Evolutionary conservation across 2,329 filamentous ascomycete species (phyloP), one percentile per base, ranked within the genome.

Genomic region (Aureobasidium uvarum): DNA sequence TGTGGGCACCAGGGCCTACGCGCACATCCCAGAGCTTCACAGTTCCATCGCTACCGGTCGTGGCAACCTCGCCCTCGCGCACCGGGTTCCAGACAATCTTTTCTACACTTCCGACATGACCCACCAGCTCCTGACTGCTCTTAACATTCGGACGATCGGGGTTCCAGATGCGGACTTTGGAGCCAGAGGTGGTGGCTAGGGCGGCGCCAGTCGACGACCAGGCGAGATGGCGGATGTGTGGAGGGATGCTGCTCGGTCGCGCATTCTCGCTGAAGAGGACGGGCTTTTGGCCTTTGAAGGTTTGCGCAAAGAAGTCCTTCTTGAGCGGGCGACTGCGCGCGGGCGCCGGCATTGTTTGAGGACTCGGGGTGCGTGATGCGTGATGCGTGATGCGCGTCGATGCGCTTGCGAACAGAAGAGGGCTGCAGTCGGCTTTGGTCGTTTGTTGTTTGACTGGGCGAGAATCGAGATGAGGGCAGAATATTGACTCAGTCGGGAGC

Each of bases 181-280:
- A 88, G 28, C 83, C 80, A 6, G 89, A 85, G 3, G 92, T 92
- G 0, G 93, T 96, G 0, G 94, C 94, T 67, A 98, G 87, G 67
- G 95, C 81, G 10, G 86, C 89, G 39, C 94, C 92, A 0, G 91
- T 81, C 0, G 93, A 91, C 69, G 94, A 96, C 94, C 94, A 98
- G 45, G 90, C 88, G 69, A 98, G 66, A 48, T 69, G 71, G 46
- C 68, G 72, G 66, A 74, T 72, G 45, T 71, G 72, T 33, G 73
- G 72, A 18, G 71, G 66, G 25, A 74, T 70, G 10, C 72, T 70
- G 28, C 71, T 72, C 7, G 72, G 71, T 0, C 75, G 72, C n/a
- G 75, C 73, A 20, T 70, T 69, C 59, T 81, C 80, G 67, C 73
- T 72, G 77, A 95, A 95, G 20, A 84, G 82, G 71, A 90, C 87